Conservation (phyloP, 257 asterid genomes). For the Solanum medicagineum region DNA sequence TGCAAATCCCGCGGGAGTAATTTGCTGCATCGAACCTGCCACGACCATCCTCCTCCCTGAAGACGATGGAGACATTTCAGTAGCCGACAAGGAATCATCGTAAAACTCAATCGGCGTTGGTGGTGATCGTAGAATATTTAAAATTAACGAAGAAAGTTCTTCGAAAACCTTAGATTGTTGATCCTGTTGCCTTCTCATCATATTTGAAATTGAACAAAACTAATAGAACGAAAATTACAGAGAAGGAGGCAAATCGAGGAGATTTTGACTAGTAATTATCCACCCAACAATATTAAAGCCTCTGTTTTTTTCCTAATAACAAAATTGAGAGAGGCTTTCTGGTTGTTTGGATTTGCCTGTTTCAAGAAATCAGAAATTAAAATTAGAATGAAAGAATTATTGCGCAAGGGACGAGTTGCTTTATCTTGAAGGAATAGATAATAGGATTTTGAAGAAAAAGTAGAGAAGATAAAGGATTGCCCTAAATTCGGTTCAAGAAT, state of each 20-base stretch:
- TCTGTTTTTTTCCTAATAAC: neutral
- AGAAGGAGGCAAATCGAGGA: conserved; percentile 28
- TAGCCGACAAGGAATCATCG: neutral
- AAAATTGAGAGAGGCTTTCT: neutral
- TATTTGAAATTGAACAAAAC: neutral
- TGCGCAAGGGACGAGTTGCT: neutral
- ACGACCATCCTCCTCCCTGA: neutral
- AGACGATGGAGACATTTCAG: neutral
- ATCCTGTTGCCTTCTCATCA: conserved; percentile 25
- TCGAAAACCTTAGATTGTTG: conserved; percentile 20
- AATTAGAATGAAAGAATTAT: neutral
- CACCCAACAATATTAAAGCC: neutral
- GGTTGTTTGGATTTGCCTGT: neutral
- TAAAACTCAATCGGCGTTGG: conserved; percentile 16
- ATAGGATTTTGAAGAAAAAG: neutral
- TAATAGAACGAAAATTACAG: neutral
- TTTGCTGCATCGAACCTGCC: conserved; percentile 18
- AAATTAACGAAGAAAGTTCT: conserved; percentile 23
- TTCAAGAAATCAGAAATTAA: neutral
- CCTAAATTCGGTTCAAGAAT: neutral
- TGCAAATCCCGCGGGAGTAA: conserved; percentile 76
- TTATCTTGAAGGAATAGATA: neutral
- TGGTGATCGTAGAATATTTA: conserved; percentile 21
- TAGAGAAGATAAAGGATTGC: neutral
- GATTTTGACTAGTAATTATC: neutral